A percentile compares a stretch with the other conserved stretches of the same genome.
Conservation (phyloP, 2,329 filamentous ascomycete genomes). For the Lasiodiplodia sp. region DNA sequence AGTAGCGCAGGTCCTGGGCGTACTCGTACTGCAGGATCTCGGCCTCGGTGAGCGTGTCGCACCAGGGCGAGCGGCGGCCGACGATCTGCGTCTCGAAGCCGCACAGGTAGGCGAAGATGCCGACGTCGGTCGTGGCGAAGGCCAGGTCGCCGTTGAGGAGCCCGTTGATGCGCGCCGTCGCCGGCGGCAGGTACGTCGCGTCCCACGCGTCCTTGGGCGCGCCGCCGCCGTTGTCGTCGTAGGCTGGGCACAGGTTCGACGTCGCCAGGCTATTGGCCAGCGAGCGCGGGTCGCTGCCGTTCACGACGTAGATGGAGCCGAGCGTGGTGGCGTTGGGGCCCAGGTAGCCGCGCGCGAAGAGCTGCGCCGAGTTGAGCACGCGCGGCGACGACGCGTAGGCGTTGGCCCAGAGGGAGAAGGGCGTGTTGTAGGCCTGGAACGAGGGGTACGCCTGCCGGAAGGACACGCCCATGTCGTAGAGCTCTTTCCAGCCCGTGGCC, state of each 20-base stretch:
- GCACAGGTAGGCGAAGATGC: conserved; percentile 71
- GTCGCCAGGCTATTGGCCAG: conserved; percentile 66
- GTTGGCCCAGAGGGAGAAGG: conserved; percentile 70
- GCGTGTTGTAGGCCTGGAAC: conserved; percentile 57
- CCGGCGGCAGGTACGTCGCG: conserved; percentile 60
- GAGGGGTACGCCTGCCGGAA: conserved; percentile 55
- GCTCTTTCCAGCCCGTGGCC: conserved; percentile 69
- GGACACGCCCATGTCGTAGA: conserved; percentile 62
- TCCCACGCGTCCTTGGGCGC: conserved; percentile 58
- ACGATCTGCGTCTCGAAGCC: conserved; percentile 74
- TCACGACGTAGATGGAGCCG: conserved; percentile 66
- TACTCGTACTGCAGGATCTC: conserved; percentile 72
- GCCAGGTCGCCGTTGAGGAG: conserved; percentile 57
- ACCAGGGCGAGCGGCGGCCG: conserved; percentile 66
- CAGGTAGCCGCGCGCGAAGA: conserved; percentile 68
- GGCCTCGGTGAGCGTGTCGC: conserved; percentile 65
- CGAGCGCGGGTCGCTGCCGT: conserved; percentile 60
- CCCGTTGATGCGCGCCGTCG: conserved; percentile 62
- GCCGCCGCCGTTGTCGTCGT: conserved; percentile 62
- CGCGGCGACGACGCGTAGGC: conserved; percentile 62
- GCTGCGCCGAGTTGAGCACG: conserved; percentile 67
- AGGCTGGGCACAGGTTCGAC: conserved; percentile 68
- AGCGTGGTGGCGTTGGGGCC: conserved; percentile 62
- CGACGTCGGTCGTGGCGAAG: conserved; percentile 61
- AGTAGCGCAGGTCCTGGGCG: conserved; percentile 72